A percentile compares a stretch with the other conserved stretches of the same genome.
Evolutionary conservation across 2,329 filamentous ascomycete species (phyloP).

Genomic region (Aspergillus tanneri): DNA sequence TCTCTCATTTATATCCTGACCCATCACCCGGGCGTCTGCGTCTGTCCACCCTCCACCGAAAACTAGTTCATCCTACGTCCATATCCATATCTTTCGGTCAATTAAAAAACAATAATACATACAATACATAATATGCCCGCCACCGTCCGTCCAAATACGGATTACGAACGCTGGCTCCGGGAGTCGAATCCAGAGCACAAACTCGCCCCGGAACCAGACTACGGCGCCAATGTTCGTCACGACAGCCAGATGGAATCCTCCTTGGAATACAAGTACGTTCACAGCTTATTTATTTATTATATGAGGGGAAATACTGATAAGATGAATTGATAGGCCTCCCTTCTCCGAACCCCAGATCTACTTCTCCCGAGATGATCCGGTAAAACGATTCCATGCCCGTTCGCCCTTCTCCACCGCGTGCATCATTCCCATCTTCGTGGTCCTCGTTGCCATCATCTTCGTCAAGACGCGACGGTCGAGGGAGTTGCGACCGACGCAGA

Average conservation of each 20-base stretch:
- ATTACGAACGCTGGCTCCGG: constrained; percentile 6
- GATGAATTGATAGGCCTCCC: neutral
- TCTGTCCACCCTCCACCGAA: no score
- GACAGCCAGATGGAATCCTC: neutral
- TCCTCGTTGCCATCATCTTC: neutral
- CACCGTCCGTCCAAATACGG: constrained; percentile 1
- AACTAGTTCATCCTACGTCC: no score
- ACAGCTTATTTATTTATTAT: neutral
- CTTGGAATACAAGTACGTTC: neutral
- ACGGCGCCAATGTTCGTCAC: neutral
- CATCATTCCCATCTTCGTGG: neutral
- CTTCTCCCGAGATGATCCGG: neutral
- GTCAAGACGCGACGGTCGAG: neutral
- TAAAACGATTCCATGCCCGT: no score
- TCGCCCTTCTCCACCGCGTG: neutral
- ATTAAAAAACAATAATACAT: neutral
- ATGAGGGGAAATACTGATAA: neutral
- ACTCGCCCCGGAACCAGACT: neutral
- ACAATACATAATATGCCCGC: neutral
- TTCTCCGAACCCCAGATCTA: neutral
- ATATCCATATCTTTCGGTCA: neutral
- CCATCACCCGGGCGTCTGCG: no score
- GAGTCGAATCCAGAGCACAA: neutral
- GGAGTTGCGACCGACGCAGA: neutral
- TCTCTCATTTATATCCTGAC: neutral